Evolutionary conservation across 805 yeast genomes (phyloP).

Genomic region (Tetrapisispora fleetii): DNA sequence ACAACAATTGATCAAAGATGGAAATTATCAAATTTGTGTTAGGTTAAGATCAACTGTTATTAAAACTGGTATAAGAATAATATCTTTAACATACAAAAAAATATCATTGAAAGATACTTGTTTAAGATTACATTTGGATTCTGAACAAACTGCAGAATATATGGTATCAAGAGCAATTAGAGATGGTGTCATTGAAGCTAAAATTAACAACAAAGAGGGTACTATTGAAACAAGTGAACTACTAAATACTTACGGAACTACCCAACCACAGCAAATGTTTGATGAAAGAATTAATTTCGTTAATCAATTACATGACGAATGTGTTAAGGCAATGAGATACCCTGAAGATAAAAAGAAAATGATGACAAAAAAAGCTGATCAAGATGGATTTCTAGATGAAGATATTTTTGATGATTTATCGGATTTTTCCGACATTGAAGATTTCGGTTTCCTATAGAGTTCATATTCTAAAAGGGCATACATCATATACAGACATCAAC

Average conservation of each 20-base stretch:
- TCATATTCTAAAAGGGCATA: background rate
- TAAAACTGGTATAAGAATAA: slow-evolving; percentile 92
- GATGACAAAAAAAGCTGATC: slow-evolving; percentile 11
- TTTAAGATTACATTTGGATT: slow-evolving; percentile 79
- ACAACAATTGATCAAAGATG: slow-evolving; percentile 56
- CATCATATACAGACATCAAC: background rate
- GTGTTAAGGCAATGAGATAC: slow-evolving; percentile 91
- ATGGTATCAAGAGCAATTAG: slow-evolving; percentile 94
- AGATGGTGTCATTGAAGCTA: slow-evolving; percentile 95
- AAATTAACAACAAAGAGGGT: slow-evolving; percentile 81
- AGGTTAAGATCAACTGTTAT: slow-evolving; percentile 94
- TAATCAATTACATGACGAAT: slow-evolving; percentile 79
- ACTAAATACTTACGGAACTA: slow-evolving; percentile 77
- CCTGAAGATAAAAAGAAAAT: slow-evolving; percentile 37
- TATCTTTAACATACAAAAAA: slow-evolving; percentile 80
- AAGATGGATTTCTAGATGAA: slow-evolving; percentile 17
- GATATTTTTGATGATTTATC: slow-evolving; percentile 23
- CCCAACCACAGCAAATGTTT: slow-evolving; percentile 75
- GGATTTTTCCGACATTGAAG: slow-evolving; percentile 29
- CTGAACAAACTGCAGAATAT: slow-evolving; percentile 93
- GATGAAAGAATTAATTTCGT: slow-evolving; percentile 93
- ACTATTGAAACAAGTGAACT: slow-evolving; percentile 85
- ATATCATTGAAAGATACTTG: slow-evolving; percentile 92
- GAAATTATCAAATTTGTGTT: slow-evolving; percentile 71
- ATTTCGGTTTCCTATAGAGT: slow-evolving; percentile 19